Base-by-base conservation (phyloP, 2,329 filamentous ascomycete genomes). In the Phoma sp. region DNA sequence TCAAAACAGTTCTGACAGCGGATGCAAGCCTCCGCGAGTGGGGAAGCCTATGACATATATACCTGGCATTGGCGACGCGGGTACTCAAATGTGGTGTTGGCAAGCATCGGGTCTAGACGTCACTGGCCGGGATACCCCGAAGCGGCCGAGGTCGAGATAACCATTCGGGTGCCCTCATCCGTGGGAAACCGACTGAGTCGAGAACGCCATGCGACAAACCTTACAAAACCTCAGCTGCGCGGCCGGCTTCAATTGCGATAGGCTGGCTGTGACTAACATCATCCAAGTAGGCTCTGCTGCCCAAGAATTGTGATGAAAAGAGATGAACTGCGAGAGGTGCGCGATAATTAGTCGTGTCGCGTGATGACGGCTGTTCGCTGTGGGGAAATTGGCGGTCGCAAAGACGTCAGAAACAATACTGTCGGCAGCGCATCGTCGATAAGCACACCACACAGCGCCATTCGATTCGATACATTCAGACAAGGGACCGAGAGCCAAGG, bases 51-150 rank as follows among this genome's bases (percentile, higher is more conserved):
- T 51, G 42, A 51, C 40, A 56, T 51, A 56, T 56, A 55, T 50
- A 55, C 52, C 46, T 54, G 42, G 46, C 52, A 55, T 55, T 55
- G 52, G 47, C 42, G 46, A 55, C 47, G 37, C 52, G 34, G 42
- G 46, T 55, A 17, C 42, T 56, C 47, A 56, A 5, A 11, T 25
- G n/a, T 36, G 32, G 34, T 50, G 46, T 51, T 47, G 42, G 46
- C 53, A 50, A 50, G 47, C 51, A 49, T 45, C 46, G 51, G 34
- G 39, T 54, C 45, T 46, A 49, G 45, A 54, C 53, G 53, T 56
- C 53, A 56, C 45, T 56, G 34, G 53, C 46, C 53, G 46, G 46
- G 30, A 42, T 56, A 46, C 40, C 42, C 53, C 46, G 47, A 55
- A 42, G 40, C 33, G 40, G 53, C 53, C 53, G 53, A 56, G 53